Conservation (phyloP, 2,329 filamentous ascomycete species). For the Exserohilum turcica region DNA sequence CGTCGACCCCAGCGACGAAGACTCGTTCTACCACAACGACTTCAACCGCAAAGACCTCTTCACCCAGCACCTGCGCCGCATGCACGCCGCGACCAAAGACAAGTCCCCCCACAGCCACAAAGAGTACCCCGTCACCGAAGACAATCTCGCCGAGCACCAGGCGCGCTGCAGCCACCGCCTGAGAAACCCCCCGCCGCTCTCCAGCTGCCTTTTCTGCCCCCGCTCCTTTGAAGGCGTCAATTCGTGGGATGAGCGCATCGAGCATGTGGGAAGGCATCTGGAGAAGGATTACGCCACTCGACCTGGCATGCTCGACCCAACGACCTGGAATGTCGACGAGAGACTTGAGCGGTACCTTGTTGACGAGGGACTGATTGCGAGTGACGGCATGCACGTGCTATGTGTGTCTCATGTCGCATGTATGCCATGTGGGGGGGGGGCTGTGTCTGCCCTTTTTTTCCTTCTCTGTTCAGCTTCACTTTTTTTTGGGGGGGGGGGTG, state of each 20-base stretch:
- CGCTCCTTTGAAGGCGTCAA: conserved; percentile 65
- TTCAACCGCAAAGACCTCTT: conserved; percentile 95
- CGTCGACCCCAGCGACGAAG: conserved; percentile 38
- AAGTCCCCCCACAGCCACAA: conserved; percentile 49
- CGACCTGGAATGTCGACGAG: conserved; percentile 35
- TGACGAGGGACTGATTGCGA: conserved; percentile 45
- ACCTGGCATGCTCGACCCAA: conserved; percentile 19
- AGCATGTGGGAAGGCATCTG: conserved; percentile 83
- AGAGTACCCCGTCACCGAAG: conserved; percentile 53
- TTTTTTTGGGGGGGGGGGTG: too few relatives aligned
- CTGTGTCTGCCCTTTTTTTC: too few relatives aligned
- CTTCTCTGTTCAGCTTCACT: too few relatives aligned
- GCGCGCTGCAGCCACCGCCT: conserved; percentile 64
- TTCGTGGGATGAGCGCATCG: conserved; percentile 82
- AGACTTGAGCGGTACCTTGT: conserved; percentile 49
- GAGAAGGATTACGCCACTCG: conserved; percentile 58
- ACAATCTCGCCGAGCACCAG: conserved; percentile 62
- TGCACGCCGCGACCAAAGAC: conserved; percentile 67
- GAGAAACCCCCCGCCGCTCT: conserved; percentile 64
- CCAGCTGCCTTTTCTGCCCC: conserved; percentile 69
- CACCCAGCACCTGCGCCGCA: conserved; percentile 83
- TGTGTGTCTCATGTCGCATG: too few relatives aligned
- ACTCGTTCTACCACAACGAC: conserved; percentile 56
- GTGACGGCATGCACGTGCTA: too few relatives aligned
- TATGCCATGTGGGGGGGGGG: too few relatives aligned